Conservation (phyloP, 805 yeast species). For the Kurtzmaniella fragi region DNA sequence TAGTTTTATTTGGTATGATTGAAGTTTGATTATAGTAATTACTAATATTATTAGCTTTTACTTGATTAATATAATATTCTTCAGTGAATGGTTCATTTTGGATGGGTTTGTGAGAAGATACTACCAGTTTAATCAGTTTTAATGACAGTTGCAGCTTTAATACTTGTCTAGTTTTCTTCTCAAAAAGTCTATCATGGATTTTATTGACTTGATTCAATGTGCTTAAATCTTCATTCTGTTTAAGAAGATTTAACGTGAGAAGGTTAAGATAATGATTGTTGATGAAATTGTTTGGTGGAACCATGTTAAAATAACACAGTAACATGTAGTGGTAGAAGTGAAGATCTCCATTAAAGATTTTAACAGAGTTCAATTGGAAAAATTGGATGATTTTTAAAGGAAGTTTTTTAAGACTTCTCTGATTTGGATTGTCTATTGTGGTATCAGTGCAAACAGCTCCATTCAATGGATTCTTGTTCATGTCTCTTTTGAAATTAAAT, state of each 20-base stretch:
- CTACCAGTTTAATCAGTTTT: conserved; percentile 10
- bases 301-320: conserved; percentile 33
- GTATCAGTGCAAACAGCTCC: conserved; percentile 6
- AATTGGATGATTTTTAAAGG: conserved; percentile 33
- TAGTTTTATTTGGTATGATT: background rate
- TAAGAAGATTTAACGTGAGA: conserved; percentile 32
- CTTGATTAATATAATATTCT: background rate
- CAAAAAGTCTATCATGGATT: conserved; percentile 19
- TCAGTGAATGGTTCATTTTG: background rate
- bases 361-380: conserved; percentile 24
- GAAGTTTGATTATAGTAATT: background rate
- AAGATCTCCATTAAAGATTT: conserved; percentile 26
- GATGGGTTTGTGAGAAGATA: too few relatives aligned
- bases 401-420: conserved; percentile 19
- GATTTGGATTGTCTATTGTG: conserved; percentile 17
- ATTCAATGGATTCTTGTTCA: conserved; percentile 2
- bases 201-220: conserved; percentile 22
- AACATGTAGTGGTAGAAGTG: conserved; percentile 33
- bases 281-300: conserved; percentile 20
- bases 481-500: conserved; percentile 23
- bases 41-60: background rate
- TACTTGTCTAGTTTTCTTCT: conserved; percentile 18
- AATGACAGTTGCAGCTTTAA: conserved; percentile 21
- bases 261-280: conserved; percentile 35
- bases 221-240: conserved; percentile 31